phyloP scores from a whole-genome alignment of 2,329 filamentous ascomycete genomes.

The Aspergillus brasiliensis region DNA sequence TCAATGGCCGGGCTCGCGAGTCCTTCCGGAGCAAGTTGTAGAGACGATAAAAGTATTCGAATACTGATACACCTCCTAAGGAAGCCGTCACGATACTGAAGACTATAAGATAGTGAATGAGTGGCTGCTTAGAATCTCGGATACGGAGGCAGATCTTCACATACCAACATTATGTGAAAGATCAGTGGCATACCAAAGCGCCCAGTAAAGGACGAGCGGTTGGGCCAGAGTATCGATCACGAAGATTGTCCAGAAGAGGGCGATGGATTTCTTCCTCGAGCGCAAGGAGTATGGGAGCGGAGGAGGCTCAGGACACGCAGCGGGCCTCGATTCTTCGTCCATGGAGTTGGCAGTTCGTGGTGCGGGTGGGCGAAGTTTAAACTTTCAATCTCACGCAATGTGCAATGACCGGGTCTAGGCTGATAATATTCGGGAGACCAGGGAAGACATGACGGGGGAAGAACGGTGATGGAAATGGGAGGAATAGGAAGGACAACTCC shows the following conservation, averaged over 20 bases:
- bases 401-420: conserved; percentile 16
- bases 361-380: neutral
- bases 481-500: neutral
- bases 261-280: conserved; percentile 57
- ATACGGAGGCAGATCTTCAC: conserved; percentile 12
- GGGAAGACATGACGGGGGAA: neutral
- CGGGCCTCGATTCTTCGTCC: conserved; percentile 35
- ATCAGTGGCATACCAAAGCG: conserved; percentile 60
- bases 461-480: conserved; percentile 1
- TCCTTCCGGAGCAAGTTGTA: conserved; percentile 41
- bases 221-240: conserved; percentile 61
- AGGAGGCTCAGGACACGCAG: conserved; percentile 41
- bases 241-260: conserved; percentile 62
- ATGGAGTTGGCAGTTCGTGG: conserved; percentile 25
- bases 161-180: conserved; percentile 48
- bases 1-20: conserved; percentile 42
- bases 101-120: conserved; percentile 27
- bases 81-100: conserved; percentile 46
- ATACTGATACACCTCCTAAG: conserved; percentile 46
- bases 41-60: conserved; percentile 47
- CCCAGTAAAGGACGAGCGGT: conserved; percentile 63
- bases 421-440: conserved; percentile 4
- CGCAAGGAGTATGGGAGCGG: conserved; percentile 59
- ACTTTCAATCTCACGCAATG: conserved; percentile 1
- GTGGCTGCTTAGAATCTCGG: neutral